Conservation (phyloP, 148 eudicot species). For the Diospyros lotus region DNA sequence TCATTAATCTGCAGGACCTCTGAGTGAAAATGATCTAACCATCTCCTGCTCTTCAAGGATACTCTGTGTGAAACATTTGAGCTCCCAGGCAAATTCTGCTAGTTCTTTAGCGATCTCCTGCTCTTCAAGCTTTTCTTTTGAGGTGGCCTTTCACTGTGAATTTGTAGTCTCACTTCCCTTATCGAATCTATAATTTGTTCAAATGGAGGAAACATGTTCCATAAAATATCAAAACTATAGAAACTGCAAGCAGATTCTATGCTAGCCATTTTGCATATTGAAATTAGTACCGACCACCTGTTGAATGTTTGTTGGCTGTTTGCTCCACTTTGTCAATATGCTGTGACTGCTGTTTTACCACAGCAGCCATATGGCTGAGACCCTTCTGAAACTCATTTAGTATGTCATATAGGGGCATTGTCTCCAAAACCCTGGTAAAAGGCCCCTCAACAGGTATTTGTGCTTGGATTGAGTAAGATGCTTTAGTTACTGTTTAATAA, state of each 20-base stretch:
- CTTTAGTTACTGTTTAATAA: neutral
- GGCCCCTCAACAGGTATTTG: neutral
- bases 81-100: slow-evolving; percentile 15
- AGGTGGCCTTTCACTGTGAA: slow-evolving; percentile 13
- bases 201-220: too few species aligned
- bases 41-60: slow-evolving; percentile 33
- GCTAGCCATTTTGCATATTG: neutral
- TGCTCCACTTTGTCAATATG: slow-evolving; percentile 7
- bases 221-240: neutral
- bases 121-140: slow-evolving; percentile 1
- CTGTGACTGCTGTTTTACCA: slow-evolving; percentile 35
- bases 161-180: slow-evolving; percentile 29
- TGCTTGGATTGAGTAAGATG: neutral
- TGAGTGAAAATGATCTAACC: slow-evolving; percentile 37
- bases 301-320: slow-evolving; percentile 2
- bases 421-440: slow-evolving; percentile 44
- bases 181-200: slow-evolving; percentile 7
- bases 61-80: slow-evolving; percentile 12
- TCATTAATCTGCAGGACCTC: slow-evolving; percentile 33
- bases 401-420: slow-evolving; percentile 65
- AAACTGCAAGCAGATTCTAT: neutral
- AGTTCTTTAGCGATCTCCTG: slow-evolving; percentile 17
- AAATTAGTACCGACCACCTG: slow-evolving; percentile 12
- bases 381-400: slow-evolving; percentile 73
- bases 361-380: slow-evolving; percentile 65